These are phyloP conservation scores for Artemisia annua DNA, from an alignment of 129 eudicot species.

Conservation along the genomic window DNA sequence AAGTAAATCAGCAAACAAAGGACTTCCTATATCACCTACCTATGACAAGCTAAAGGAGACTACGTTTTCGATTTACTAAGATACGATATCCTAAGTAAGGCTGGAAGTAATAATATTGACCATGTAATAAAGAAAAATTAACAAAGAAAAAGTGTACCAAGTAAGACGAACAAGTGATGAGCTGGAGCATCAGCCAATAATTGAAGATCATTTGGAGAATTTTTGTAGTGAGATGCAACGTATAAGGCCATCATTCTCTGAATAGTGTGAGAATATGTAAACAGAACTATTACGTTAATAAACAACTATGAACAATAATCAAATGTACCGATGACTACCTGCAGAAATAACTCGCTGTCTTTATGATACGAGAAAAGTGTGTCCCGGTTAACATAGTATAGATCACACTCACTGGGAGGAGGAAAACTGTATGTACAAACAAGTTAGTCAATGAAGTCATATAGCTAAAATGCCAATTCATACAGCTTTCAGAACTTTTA, in stretches of 20 bases:
- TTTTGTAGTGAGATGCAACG: slow-evolving; percentile 97
- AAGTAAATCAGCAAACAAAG: not conserved
- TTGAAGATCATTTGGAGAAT: slow-evolving; percentile 95
- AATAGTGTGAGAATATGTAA: slow-evolving; percentile 28
- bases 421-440: slow-evolving; percentile 61
- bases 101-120: not conserved
- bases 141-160: slow-evolving; percentile 47
- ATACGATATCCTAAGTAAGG: not conserved
- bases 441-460: slow-evolving; percentile 16
- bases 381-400: slow-evolving; percentile 92
- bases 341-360: slow-evolving; percentile 87
- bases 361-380: slow-evolving; percentile 97
- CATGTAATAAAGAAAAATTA: not conserved
- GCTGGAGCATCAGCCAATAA: slow-evolving; percentile 98
- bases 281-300: slow-evolving; percentile 9
- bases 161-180: slow-evolving; percentile 90
- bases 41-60: not conserved
- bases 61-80: not conserved
- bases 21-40: not conserved
- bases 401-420: slow-evolving; percentile 85
- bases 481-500: slow-evolving; percentile 7
- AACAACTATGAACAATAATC: not conserved
- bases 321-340: slow-evolving; percentile 43
- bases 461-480: slow-evolving; percentile 2
- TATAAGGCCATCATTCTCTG: slow-evolving; percentile 98